phyloP scores from a whole-genome alignment of 495 filamentous ascomycete genomes.

The Tetracladium setigerum region DNA sequence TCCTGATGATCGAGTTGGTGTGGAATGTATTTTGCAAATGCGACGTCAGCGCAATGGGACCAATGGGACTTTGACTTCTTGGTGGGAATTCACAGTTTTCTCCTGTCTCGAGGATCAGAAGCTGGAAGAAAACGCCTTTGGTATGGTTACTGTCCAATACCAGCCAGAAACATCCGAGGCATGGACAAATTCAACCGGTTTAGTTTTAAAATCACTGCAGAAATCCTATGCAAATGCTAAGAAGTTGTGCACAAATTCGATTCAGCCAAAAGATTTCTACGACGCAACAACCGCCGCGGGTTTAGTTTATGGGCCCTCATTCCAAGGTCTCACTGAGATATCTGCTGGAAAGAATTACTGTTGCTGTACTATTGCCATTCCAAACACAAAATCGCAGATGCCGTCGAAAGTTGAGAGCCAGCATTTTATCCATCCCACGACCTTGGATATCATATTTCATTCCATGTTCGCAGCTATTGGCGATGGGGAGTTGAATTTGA shows the following conservation, averaged over 20 bases:
- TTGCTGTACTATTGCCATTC: constrained; percentile 15
- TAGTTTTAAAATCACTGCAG: no score
- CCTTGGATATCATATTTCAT: constrained; percentile 24
- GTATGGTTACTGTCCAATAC: no score
- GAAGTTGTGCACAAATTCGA: no score
- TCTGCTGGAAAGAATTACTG: not conserved
- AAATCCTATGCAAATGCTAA: no score
- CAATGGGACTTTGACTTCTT: constrained; percentile 8
- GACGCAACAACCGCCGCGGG: not conserved
- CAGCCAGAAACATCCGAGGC: no score
- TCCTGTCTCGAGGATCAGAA: constrained; percentile 13
- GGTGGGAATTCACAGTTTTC: constrained; percentile 28
- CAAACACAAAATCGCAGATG: constrained; percentile 33
- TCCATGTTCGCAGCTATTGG: no score
- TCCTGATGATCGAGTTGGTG: constrained; percentile 22
- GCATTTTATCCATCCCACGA: constrained; percentile 36
- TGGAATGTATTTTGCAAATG: constrained; percentile 20
- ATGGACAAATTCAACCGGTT: no score
- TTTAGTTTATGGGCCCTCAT: constrained; percentile 2
- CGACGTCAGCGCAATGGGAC: constrained; percentile 17
- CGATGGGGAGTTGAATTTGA: no score
- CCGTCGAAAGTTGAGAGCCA: constrained; percentile 31
- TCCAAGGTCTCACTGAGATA: not conserved
- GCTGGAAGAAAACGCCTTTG: not conserved
- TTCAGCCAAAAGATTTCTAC: not conserved